These are phyloP conservation scores for Brassica juncea DNA, from an alignment of 345 rosid species.

Conservation along the genomic window DNA sequence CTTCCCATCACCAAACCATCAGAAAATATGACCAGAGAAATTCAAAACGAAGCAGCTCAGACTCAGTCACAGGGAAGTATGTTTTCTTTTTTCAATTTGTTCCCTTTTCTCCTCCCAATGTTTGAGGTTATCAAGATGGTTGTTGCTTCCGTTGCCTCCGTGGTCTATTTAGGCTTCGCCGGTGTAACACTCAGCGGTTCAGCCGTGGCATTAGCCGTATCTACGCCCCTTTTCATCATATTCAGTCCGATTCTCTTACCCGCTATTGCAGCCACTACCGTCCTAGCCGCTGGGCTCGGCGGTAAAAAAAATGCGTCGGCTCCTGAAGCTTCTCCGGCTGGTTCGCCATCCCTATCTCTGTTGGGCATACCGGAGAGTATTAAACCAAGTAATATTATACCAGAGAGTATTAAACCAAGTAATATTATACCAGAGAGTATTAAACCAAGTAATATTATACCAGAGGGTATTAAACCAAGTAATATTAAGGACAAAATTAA, in stretches of 20 bases:
- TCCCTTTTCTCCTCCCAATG: constrained; percentile 27
- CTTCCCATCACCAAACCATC: constrained; percentile 27
- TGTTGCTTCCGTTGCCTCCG: constrained; percentile 62
- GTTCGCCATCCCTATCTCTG: background rate
- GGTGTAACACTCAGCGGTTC: constrained; percentile 59
- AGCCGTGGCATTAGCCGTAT: background rate
- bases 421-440: background rate
- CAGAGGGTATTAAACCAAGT: background rate
- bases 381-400: background rate
- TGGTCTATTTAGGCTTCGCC: constrained; percentile 61
- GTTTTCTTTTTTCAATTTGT: constrained; percentile 10
- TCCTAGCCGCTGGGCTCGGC: background rate
- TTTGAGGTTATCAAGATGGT: constrained; percentile 31
- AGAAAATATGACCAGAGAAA: constrained; percentile 1
- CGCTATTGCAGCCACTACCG: background rate
- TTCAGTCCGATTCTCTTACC: background rate
- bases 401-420: background rate
- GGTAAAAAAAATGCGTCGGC: background rate
- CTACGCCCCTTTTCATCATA: background rate
- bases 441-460: background rate
- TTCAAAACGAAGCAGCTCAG: background rate
- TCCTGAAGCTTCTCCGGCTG: background rate
- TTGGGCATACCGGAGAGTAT: background rate
- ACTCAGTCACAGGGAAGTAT: constrained; percentile 8
- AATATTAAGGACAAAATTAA: background rate